Evolutionary conservation across 2,329 filamentous ascomycete species (phyloP), one percentile per base, ranked within the genome.

Genomic region (Sclerotinia subarctica): DNA sequence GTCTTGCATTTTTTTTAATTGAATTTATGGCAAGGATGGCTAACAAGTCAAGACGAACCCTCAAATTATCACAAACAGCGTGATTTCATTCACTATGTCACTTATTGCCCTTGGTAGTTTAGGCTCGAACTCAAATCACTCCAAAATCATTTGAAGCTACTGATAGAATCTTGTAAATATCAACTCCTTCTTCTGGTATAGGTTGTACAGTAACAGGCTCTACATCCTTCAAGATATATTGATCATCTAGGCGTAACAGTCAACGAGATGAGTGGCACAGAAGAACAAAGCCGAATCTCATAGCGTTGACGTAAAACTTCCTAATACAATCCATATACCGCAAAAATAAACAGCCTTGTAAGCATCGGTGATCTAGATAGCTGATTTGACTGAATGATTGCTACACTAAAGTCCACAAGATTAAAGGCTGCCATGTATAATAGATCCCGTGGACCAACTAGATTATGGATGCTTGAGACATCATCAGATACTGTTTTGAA

Each of bases 111-210:
- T 38, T 17, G 2, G 29, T 32, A 35, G 13, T 7, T 44, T 17
- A 26, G 19, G 21, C n/a, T 21, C 15, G 44, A 56, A 24, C 35
- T 46, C 4, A 21, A 11, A 24, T 29, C 10, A 51, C 56, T 15
- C 54, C 5, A 21, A n/a, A 29, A 47, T n/a, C 29, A n/a, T 51
- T 60, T 51, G 73, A 65, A 59, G 71, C 73, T 67, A 72, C 67
- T 2, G 70, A 72, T 15, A 75, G 19, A 21, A 72, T 67, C 67
- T 74, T 73, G 1, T 71, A 29, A 74, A 38, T 4, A 79, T 82
- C 15, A 86, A 73, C 0, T 86, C 78, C 73, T 81, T 85, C 74
- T 88, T 84, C 62, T 86, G 80, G 19, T 85, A 86, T 78, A 26
- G 86, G 77, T 74, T 87, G 84, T 44, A 87, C 69, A 3, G 81